Base-by-base conservation (phyloP, 345 rosid species). In the Kandelia obovata region DNA sequence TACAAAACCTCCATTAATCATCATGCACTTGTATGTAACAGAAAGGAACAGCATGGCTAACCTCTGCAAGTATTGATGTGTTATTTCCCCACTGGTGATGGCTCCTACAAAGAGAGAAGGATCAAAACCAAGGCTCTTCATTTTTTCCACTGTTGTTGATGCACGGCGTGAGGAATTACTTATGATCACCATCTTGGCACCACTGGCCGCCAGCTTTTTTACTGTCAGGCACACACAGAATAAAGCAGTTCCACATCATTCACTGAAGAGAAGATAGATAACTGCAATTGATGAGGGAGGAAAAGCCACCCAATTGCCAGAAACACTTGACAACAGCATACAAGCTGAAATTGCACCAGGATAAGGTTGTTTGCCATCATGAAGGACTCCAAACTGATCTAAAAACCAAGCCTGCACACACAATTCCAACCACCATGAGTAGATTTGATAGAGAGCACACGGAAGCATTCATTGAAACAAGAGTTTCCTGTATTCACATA, bases 331-430 rank as follows among this genome's bases (percentile, higher is more conserved):
- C 58, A 61, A 72, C 57, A 71, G 79, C 96, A 61, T 88, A 95
- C 97, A 79, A 11, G 97, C 83, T 15, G 93, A 84, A 72, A 91
- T 87, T 2, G 97, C 97, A 11, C 95, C 96, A 0, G 97, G 97
- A 74, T 91, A 95, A 46, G 99, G 96, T 52, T 86, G 81, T 69
- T 88, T 91, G 49, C 96, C 97, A 73, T 94, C 96, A 70, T 91
- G 99, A 76, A 94, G 99, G 21, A 94, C 97, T 64, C 99, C 99
- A 69, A 86, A 95, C 69, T 95, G 99, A 85, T 92, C 99, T 72
- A 95, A 80, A 58, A 95, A 83, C 99, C 97, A 95, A 28, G 90
- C 96, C 99, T 94, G 83, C 35, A 19, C 35, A 65, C 26, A 47
- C 52, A 70, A 53, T 66, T 27, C 15, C 37, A 66, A 26, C 59